Conservation (phyloP, 2,329 filamentous ascomycete genomes). For the Grosmannia serpens region DNA sequence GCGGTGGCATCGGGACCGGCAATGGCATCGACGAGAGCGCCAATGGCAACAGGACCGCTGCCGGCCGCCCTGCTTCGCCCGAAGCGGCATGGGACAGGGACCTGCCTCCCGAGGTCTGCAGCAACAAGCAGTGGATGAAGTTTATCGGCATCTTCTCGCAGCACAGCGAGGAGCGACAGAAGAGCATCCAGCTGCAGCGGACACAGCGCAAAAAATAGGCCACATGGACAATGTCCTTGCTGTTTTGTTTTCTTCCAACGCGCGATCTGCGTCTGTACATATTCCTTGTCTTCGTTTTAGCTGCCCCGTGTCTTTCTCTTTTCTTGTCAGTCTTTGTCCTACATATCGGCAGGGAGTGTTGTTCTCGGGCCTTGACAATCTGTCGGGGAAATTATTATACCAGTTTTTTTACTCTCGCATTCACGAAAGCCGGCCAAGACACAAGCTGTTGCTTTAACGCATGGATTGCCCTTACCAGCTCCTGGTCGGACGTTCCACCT, state of each 20-base stretch:
- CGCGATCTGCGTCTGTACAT: neutral
- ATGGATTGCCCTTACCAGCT: too few relatives aligned
- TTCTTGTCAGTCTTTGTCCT: neutral
- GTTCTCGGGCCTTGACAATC: too few relatives aligned
- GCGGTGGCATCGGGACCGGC: neutral
- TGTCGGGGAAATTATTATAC: too few relatives aligned
- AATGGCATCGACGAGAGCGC: neutral
- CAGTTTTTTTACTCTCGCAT: too few relatives aligned
- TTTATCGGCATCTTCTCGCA: constrained; percentile 2
- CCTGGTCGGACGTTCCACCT: too few relatives aligned
- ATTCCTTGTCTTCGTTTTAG: neutral
- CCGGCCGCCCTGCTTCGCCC: neutral
- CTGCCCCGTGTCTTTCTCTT: neutral
- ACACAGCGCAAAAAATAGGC: neutral
- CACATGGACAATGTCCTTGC: neutral
- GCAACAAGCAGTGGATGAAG: constrained; percentile 5
- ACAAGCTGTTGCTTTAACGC: too few relatives aligned
- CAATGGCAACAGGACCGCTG: neutral
- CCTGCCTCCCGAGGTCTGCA: constrained; percentile 2
- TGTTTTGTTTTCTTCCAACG: neutral
- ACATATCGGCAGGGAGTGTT: too few relatives aligned
- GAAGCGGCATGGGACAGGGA: neutral
- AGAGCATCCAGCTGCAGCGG: neutral
- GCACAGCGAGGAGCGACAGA: neutral
- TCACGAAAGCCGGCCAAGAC: too few relatives aligned